Evolutionary conservation across 208 protist species (phyloP).

Genomic region (Leptomonas seymouri): DNA sequence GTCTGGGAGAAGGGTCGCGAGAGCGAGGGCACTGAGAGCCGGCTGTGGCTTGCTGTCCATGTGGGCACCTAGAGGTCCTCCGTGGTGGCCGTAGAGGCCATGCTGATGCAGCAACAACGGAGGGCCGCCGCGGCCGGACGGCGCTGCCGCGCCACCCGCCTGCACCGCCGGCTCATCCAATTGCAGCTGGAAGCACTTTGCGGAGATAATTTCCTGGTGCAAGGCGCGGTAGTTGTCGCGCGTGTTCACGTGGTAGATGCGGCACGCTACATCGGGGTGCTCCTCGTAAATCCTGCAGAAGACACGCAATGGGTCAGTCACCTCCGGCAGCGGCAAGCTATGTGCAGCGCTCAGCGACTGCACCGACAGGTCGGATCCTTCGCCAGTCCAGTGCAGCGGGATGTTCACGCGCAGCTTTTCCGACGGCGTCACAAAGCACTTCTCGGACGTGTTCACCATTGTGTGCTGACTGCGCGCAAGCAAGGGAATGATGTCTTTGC

Average conservation of each 20-base stretch:
- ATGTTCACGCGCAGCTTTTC: slow-evolving; percentile 58
- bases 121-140: slow-evolving; percentile 6
- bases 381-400: slow-evolving; percentile 71
- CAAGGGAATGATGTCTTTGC: slow-evolving; percentile 54
- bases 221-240: slow-evolving; percentile 68
- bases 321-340: slow-evolving; percentile 41
- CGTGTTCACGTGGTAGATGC: slow-evolving; percentile 69
- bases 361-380: slow-evolving; percentile 38
- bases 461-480: slow-evolving; percentile 76
- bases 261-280: slow-evolving; percentile 36
- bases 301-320: slow-evolving; percentile 70
- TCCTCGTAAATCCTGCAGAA: slow-evolving; percentile 83
- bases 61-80: background rate
- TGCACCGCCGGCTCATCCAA: slow-evolving; percentile 25
- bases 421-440: slow-evolving; percentile 53
- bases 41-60: slow-evolving; percentile 14
- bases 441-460: slow-evolving; percentile 48
- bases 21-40: slow-evolving; percentile 32
- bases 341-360: slow-evolving; percentile 59
- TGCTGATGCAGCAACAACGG: slow-evolving; percentile 13
- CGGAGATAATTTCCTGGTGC: slow-evolving; percentile 67
- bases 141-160: background rate
- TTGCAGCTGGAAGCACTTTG: slow-evolving; percentile 57
- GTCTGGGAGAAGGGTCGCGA: slow-evolving; percentile 51
- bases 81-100: slow-evolving; percentile 3